phyloP scores from a whole-genome alignment of 2,329 filamentous ascomycete species.

The Aspergillus fumigatus region DNA sequence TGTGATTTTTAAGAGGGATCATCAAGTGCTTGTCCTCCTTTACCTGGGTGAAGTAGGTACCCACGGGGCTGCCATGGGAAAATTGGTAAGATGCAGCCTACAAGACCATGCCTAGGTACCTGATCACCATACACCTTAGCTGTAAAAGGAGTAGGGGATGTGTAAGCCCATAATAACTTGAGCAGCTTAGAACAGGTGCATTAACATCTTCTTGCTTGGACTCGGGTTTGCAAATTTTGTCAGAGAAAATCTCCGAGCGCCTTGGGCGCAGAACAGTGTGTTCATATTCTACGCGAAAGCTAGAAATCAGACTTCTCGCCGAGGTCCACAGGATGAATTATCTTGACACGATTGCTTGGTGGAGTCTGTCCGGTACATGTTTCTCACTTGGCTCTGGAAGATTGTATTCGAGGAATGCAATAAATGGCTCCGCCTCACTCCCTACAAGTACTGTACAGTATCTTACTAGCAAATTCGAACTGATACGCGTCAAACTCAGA shows the following conservation, averaged over 20 bases:
- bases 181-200: too few species aligned
- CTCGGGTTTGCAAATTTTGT: not conserved
- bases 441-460: not conserved
- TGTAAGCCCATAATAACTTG: not conserved
- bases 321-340: not conserved
- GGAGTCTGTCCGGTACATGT: not conserved
- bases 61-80: not conserved
- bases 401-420: not conserved
- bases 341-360: not conserved
- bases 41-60: not conserved
- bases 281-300: not conserved
- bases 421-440: not conserved
- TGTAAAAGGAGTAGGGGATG: not conserved
- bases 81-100: not conserved
- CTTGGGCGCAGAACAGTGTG: not conserved
- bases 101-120: not conserved
- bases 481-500: too few species aligned
- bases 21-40: not conserved
- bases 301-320: not conserved
- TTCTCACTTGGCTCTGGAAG: not conserved
- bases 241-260: not conserved
- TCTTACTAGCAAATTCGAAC: not conserved
- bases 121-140: not conserved
- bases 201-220: not conserved
- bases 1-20: not conserved